phyloP scores from a whole-genome alignment of 768 basidiomycete species.

The Phlebiopsis flavidoalba region DNA sequence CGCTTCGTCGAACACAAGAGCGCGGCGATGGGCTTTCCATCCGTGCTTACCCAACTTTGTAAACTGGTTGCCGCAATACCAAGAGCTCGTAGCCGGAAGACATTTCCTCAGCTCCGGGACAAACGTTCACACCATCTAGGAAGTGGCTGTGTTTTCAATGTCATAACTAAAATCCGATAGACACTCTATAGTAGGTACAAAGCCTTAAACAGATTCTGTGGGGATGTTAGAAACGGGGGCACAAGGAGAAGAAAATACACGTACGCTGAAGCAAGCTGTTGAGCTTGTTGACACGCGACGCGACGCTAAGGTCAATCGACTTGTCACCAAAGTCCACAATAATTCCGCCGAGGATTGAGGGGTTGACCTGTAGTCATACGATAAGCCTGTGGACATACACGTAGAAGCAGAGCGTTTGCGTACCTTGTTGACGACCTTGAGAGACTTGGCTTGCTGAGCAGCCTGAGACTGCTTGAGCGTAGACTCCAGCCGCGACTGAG shows the following conservation, averaged over 20 bases:
- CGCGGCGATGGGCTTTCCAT: too few relatives aligned
- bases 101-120: too few relatives aligned
- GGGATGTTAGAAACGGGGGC: neutral
- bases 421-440: slow-evolving; percentile 92
- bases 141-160: neutral
- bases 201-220: slow-evolving; percentile 17
- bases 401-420: slow-evolving; percentile 13
- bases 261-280: slow-evolving; percentile 82
- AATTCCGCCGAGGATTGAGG: slow-evolving; percentile 85
- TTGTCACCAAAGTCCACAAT: slow-evolving; percentile 98
- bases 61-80: too few relatives aligned
- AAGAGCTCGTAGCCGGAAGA: too few relatives aligned
- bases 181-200: slow-evolving; percentile 1
- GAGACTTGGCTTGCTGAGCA: slow-evolving; percentile 79
- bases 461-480: slow-evolving; percentile 82
- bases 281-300: slow-evolving; percentile 90
- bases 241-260: slow-evolving; percentile 20
- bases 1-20: too few relatives aligned
- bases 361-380: slow-evolving; percentile 66
- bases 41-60: too few relatives aligned
- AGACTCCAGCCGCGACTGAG: slow-evolving; percentile 74
- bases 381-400: neutral
- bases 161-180: neutral
- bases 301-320: slow-evolving; percentile 94
- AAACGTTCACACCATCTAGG: neutral